phyloP scores from a whole-genome alignment of 2,329 filamentous ascomycete species.

The Ceratocystis colombiana region DNA sequence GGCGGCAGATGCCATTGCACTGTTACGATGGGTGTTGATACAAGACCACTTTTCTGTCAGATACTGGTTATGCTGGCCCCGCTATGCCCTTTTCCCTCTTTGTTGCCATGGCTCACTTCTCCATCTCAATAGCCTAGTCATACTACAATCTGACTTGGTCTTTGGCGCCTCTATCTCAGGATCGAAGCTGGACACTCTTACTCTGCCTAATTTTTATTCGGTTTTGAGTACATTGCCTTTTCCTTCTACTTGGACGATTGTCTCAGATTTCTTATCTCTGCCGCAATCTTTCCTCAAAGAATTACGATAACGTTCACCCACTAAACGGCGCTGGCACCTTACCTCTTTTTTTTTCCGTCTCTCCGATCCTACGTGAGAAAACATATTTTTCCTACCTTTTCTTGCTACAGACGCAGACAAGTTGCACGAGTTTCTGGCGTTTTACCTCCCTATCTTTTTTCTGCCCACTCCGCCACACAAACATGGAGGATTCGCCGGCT shows the following conservation, averaged over 20 bases:
- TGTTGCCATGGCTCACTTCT: neutral
- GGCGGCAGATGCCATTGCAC: neutral
- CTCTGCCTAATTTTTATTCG: neutral
- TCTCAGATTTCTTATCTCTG: constrained; percentile 8
- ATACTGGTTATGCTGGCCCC: neutral
- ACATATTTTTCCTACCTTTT: neutral
- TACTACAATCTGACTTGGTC: neutral
- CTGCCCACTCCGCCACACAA: constrained; percentile 14
- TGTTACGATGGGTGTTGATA: neutral
- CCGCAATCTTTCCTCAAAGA: neutral
- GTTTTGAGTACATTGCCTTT: neutral
- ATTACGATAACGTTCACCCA: constrained; percentile 1
- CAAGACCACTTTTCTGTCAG: neutral
- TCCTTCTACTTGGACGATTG: neutral
- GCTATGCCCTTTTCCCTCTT: neutral
- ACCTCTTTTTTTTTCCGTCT: neutral
- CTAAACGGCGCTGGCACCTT: neutral
- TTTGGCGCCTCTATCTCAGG: neutral
- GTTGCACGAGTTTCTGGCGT: constrained; percentile 14
- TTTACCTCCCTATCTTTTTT: constrained; percentile 12
- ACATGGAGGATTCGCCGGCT: constrained; percentile 13
- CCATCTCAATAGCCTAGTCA: neutral
- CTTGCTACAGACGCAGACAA: constrained; percentile 6
- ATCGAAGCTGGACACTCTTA: neutral
- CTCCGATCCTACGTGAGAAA: neutral